These are phyloP conservation scores for Cadophora luteo-olivacea DNA, from an alignment of 2,329 filamentous ascomycete genomes.

Conservation along the genomic window DNA sequence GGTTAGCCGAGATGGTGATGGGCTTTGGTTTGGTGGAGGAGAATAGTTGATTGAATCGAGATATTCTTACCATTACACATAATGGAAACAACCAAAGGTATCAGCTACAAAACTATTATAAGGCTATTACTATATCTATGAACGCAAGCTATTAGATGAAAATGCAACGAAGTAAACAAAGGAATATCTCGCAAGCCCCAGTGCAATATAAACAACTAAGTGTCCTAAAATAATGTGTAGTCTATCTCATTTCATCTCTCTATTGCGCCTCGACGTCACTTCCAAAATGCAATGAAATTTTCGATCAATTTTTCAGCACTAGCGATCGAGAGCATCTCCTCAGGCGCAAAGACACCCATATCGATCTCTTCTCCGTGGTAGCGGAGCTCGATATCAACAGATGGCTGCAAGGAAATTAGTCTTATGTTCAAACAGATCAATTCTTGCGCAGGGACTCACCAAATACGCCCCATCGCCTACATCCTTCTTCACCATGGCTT, in stretches of 20 bases:
- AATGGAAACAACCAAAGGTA: background rate
- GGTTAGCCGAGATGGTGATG: background rate
- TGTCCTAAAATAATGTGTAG: background rate
- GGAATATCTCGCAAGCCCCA: background rate
- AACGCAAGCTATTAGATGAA: background rate
- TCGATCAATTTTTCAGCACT: conserved; percentile 36
- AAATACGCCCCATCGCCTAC: conserved; percentile 32
- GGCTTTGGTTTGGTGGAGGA: background rate
- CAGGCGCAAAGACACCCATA: conserved; percentile 42
- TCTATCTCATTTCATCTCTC: background rate
- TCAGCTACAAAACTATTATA: background rate
- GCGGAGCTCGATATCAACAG: conserved; percentile 43
- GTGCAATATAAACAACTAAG: background rate
- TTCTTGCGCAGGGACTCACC: conserved; percentile 29
- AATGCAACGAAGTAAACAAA: conserved; percentile 1
- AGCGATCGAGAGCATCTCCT: conserved; percentile 32
- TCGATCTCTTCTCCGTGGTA: conserved; percentile 37
- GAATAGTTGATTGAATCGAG: background rate
- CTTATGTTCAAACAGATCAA: background rate
- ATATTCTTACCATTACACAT: background rate
- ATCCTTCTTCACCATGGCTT: conserved; percentile 1
- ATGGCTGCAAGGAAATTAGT: conserved; percentile 34
- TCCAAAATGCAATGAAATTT: conserved; percentile 27
- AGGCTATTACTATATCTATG: background rate
- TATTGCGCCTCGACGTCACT: background rate